Evolutionary conservation across 768 basidiomycete genomes (phyloP).

Genomic region (Tulasnella sp.): DNA sequence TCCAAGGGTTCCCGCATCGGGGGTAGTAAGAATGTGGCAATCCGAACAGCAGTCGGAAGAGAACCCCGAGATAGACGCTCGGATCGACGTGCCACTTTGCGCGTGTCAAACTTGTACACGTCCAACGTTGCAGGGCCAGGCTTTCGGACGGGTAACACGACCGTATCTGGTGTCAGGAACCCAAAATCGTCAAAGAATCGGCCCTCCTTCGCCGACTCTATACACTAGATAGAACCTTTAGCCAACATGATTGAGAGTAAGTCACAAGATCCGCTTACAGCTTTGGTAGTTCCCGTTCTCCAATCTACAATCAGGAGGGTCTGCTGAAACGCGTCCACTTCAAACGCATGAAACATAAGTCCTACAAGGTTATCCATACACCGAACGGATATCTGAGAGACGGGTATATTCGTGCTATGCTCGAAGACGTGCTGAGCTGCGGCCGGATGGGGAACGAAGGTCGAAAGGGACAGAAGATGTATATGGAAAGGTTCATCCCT

Average conservation of each 20-base stretch:
- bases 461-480: conserved; percentile 11
- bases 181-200: conserved; percentile 14
- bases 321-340: conserved; percentile 7
- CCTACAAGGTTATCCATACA: conserved; percentile 10
- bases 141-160: conserved; percentile 9
- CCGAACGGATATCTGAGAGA: conserved; percentile 10
- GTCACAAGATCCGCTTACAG: not conserved
- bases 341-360: conserved; percentile 12
- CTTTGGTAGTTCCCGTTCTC: conserved; percentile 7
- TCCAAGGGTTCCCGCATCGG: conserved; percentile 5
- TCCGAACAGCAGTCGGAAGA: conserved; percentile 5
- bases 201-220: conserved; percentile 9
- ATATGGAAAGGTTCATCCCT: conserved; percentile 12
- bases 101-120: conserved; percentile 11
- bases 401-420: not conserved
- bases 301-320: conserved; percentile 10
- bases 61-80: conserved; percentile 4
- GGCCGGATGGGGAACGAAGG: conserved; percentile 2
- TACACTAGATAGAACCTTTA: conserved; percentile 1
- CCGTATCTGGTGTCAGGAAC: conserved; percentile 6
- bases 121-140: conserved; percentile 6
- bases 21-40: conserved; percentile 9
- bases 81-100: conserved; percentile 1
- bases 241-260: not conserved
- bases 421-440: conserved; percentile 8